Conservation (phyloP, 1,284 basidiomycete species). For the Tetrapyrgos nigripes region DNA sequence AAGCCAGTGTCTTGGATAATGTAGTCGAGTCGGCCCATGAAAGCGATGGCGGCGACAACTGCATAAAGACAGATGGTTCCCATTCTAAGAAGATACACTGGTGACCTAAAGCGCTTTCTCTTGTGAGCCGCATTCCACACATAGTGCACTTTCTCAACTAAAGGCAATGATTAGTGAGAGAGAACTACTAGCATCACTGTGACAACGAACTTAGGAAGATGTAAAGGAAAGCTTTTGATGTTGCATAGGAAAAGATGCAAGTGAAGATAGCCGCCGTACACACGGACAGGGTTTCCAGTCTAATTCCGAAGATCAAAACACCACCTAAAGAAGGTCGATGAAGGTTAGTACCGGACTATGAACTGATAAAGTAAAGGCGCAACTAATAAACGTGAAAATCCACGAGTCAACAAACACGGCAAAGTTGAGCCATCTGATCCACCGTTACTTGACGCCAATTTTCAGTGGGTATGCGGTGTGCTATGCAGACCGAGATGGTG, state of each 20-base stretch:
- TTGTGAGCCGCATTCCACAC: slow-evolving; percentile 41
- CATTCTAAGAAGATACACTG: slow-evolving; percentile 37
- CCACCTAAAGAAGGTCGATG: slow-evolving; percentile 29
- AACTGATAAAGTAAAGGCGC: neutral
- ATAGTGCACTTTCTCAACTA: slow-evolving; percentile 45
- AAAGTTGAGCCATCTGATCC: slow-evolving; percentile 36
- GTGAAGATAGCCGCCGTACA: slow-evolving; percentile 40
- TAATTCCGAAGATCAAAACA: slow-evolving; percentile 40
- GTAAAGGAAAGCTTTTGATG: slow-evolving; percentile 40
- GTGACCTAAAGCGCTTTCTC: slow-evolving; percentile 34
- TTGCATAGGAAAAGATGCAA: slow-evolving; percentile 41
- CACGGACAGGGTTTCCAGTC: slow-evolving; percentile 32
- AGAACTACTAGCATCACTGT: neutral
- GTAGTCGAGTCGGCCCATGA: slow-evolving; percentile 38
- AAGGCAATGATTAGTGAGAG: too few relatives aligned
- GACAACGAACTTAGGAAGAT: slow-evolving; percentile 34
- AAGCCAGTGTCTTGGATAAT: slow-evolving; percentile 36
- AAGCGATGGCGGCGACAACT: slow-evolving; percentile 18
- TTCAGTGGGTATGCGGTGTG: slow-evolving; percentile 28
- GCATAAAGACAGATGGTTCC: slow-evolving; percentile 36
- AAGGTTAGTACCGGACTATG: neutral
- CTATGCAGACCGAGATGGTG: slow-evolving; percentile 40
- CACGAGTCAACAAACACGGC: slow-evolving; percentile 42
- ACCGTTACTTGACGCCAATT: slow-evolving; percentile 33
- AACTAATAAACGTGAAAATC: slow-evolving; percentile 42